Evolutionary conservation across 2,329 filamentous ascomycete species (phyloP), one percentile per base, ranked within the genome.

Genomic region (Grosmannia penicillata): DNA sequence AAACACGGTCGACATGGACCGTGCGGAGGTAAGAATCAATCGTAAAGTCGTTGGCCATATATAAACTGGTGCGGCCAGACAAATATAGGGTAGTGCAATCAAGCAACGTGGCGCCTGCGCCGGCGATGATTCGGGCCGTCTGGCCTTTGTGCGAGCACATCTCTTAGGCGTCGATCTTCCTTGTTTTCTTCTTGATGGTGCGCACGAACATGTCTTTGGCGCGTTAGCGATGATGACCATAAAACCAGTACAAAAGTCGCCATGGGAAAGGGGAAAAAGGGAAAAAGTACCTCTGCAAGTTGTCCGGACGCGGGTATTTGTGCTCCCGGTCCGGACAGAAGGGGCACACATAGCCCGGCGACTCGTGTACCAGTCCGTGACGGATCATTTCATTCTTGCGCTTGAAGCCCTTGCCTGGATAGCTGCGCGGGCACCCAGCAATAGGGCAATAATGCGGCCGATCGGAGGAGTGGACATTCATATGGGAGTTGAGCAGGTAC

Each of bases 271-370:
- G 11, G 25, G 23, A 11, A 3, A 24, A 13, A n/a, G 26, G 10
- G 6, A 35, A 8, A 30, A 35, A 25, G 23, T 66, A 93, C 84
- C 89, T 77, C 63, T 95, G 89, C 40, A 98, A 63, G 64, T 96
- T 96, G 56, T 98, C 91, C 25, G 91, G 91, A 48, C 91, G 70
- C 6, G 91, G 91, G 56, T 96, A 96, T 54, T 82, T 87, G 57
- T 95, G 89, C 55, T 95, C 86, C 47, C 86, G 72, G 51, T 94
- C 86, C 1, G 85, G 82, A 56, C 91, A 98, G 54, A 95, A 96
- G 0, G 91, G 91, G 56, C 91, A 98, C 23, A 94, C 78, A 52
- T 96, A 98, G 43, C 89, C 89, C 1, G 91, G 91, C 8, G 85
- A 93, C 47, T 86, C 80, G 53, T 98, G 91, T 4, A 96, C 91